phyloP scores from a whole-genome alignment of 805 yeast species.

The Candida taoyuanica region DNA sequence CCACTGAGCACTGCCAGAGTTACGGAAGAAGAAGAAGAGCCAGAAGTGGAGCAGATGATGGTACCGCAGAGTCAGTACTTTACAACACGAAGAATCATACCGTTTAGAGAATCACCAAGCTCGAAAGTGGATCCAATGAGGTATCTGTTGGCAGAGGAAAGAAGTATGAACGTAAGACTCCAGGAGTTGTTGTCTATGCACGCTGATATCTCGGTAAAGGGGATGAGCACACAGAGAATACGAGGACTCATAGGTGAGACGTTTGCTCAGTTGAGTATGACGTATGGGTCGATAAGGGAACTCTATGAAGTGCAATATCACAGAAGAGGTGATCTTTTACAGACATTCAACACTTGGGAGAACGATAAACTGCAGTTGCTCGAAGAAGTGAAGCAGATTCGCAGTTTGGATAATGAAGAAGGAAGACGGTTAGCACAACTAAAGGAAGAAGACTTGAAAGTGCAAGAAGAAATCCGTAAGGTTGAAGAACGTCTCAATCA shows the following conservation, averaged over 20 bases:
- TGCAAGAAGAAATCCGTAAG: constrained; percentile 35
- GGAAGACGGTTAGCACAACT: constrained; percentile 37
- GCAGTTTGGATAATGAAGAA: constrained; percentile 33
- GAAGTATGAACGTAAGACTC: constrained; percentile 12
- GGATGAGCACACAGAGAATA: constrained; percentile 29
- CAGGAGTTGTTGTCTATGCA: constrained; percentile 24
- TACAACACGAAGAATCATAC: too few relatives aligned
- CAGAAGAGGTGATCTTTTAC: constrained; percentile 25
- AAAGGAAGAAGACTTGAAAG: constrained; percentile 26
- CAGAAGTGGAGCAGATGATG: not conserved
- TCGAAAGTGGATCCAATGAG: constrained; percentile 14
- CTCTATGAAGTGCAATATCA: constrained; percentile 34
- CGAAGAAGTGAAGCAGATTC: constrained; percentile 33
- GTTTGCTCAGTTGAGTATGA: constrained; percentile 34
- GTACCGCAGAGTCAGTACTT: constrained; percentile 7
- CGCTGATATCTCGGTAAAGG: constrained; percentile 26
- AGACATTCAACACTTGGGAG: constrained; percentile 37
- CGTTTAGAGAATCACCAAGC: too few relatives aligned
- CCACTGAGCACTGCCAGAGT: not conserved
- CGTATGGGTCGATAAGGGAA: constrained; percentile 38
- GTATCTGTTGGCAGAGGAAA: constrained; percentile 20
- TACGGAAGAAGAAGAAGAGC: not conserved
- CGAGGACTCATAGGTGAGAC: constrained; percentile 30
- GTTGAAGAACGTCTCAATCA: constrained; percentile 32
- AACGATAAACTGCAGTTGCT: constrained; percentile 30